Percentiles rank a stretch among this genome's conserved stretches.
These are phyloP conservation scores for Aspergillus caelatus DNA, from an alignment of 2,329 filamentous ascomycete genomes.

Conservation along the genomic window DNA sequence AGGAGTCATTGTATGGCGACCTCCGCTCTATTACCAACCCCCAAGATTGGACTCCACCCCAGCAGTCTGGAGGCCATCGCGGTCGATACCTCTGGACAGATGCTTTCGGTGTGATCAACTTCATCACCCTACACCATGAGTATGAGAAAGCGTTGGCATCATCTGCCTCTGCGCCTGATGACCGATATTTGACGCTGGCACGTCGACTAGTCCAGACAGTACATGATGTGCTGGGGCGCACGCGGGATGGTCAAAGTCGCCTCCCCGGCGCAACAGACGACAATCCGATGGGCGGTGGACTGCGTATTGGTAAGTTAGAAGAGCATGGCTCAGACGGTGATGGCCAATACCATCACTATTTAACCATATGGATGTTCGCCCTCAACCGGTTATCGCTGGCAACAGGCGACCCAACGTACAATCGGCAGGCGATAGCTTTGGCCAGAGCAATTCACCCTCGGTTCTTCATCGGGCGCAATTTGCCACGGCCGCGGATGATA, in stretches of 20 bases:
- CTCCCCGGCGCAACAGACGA: slow-evolving; percentile 56
- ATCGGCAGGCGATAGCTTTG: slow-evolving; percentile 55
- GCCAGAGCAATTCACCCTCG: slow-evolving; percentile 56
- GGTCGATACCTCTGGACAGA: slow-evolving; percentile 65
- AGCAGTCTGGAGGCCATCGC: slow-evolving; percentile 56
- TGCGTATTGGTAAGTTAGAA: slow-evolving; percentile 60
- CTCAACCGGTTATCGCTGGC: slow-evolving; percentile 58
- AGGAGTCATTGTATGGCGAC: slow-evolving; percentile 45
- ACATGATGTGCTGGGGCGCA: slow-evolving; percentile 57
- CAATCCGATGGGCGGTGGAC: slow-evolving; percentile 56
- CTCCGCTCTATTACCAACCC: slow-evolving; percentile 36
- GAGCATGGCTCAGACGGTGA: slow-evolving; percentile 56
- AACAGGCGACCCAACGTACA: slow-evolving; percentile 50
- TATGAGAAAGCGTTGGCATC: slow-evolving; percentile 19
- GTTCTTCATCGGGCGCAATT: slow-evolving; percentile 50
- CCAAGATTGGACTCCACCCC: slow-evolving; percentile 52
- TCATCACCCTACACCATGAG: slow-evolving; percentile 57
- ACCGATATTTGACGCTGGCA: slow-evolving; percentile 54
- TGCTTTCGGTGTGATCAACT: slow-evolving; percentile 62
- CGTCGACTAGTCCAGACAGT: slow-evolving; percentile 53
- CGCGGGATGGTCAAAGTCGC: slow-evolving; percentile 50
- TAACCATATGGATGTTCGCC: slow-evolving; percentile 66
- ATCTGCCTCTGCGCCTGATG: slow-evolving; percentile 20
- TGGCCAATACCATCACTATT: slow-evolving; percentile 65
- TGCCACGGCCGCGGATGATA: slow-evolving; percentile 48